Conservation (phyloP, 2,329 filamentous ascomycete species). For the Sordariomycetes sp. region DNA sequence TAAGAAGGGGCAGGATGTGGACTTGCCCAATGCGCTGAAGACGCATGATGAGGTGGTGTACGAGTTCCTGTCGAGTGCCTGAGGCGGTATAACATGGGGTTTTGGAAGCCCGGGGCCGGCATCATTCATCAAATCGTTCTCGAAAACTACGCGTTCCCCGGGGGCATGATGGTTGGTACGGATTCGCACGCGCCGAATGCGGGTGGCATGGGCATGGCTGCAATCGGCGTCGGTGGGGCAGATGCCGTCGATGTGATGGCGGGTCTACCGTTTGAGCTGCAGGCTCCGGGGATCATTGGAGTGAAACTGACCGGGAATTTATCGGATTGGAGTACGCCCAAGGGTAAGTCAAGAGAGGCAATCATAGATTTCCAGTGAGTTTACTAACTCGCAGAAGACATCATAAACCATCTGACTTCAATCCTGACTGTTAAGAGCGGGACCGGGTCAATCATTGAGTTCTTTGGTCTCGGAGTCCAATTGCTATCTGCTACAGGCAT, state of each 20-base stretch:
- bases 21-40: constrained; percentile 75
- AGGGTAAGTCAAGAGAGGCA: constrained; percentile 43
- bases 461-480: constrained; percentile 56
- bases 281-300: constrained; percentile 95
- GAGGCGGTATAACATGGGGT: constrained; percentile 99
- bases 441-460: constrained; percentile 81
- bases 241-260: constrained; percentile 99
- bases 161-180: constrained; percentile 93
- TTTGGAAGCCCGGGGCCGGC: constrained; percentile 97
- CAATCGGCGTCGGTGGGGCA: constrained; percentile 94
- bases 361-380: constrained; percentile 5
- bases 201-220: constrained; percentile 87
- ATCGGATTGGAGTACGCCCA: constrained; percentile 83
- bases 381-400: constrained; percentile 40
- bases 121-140: constrained; percentile 99
- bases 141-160: constrained; percentile 98
- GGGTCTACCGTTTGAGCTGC: constrained; percentile 91
- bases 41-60: constrained; percentile 99
- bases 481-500: constrained; percentile 46
- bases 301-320: constrained; percentile 84
- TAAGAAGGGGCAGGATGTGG: constrained; percentile 82
- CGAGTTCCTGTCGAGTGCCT: constrained; percentile 86
- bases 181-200: constrained; percentile 97
- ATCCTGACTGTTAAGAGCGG: constrained; percentile 97
- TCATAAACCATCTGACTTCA: constrained; percentile 94